phyloP scores from a whole-genome alignment of 1,139 yeast genomes.

The Geotrichum europaeum region DNA sequence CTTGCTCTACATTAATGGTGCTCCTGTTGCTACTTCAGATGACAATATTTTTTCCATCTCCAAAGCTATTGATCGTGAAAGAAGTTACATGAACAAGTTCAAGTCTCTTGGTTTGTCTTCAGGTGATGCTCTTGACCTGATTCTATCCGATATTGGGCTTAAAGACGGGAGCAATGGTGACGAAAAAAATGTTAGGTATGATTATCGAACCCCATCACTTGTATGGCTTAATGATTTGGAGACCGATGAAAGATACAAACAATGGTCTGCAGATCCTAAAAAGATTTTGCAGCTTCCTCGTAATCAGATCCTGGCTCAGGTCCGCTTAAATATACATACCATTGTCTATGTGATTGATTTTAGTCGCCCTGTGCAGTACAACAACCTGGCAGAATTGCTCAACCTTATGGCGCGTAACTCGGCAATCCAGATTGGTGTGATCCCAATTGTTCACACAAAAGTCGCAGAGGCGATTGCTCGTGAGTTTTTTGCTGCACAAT shows the following conservation, averaged over 20 bases:
- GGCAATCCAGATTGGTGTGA: conserved; percentile 75
- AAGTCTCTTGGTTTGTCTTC: conserved; percentile 21
- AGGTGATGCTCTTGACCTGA: conserved; percentile 19
- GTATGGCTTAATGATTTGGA: conserved; percentile 77
- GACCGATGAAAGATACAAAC: conserved; percentile 48
- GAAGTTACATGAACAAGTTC: conserved; percentile 23
- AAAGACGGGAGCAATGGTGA: conserved; percentile 11
- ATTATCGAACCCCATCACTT: conserved; percentile 44
- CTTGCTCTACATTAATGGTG: conserved; percentile 37
- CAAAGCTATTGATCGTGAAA: conserved; percentile 33
- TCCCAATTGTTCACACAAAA: conserved; percentile 47
- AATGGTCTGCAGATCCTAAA: conserved; percentile 41
- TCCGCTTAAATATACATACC: conserved; percentile 71
- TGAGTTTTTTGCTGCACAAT: conserved; percentile 37
- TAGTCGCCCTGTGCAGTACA: conserved; percentile 32
- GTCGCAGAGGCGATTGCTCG: conserved; percentile 30
- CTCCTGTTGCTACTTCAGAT: conserved; percentile 25
- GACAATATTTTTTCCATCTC: conserved; percentile 30
- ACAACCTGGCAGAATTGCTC: conserved; percentile 7
- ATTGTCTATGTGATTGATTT: conserved; percentile 66
- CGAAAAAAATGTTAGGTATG: conserved; percentile 34
- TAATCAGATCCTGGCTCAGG: conserved; percentile 61
- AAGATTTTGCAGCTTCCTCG: conserved; percentile 29
- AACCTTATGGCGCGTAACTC: conserved; percentile 42
- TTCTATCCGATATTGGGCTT: conserved; percentile 17